Evolutionary conservation across 177 flowering plant species (phyloP), one percentile per base, ranked within the genome.

Genomic region (Vitis hybrid): DNA sequence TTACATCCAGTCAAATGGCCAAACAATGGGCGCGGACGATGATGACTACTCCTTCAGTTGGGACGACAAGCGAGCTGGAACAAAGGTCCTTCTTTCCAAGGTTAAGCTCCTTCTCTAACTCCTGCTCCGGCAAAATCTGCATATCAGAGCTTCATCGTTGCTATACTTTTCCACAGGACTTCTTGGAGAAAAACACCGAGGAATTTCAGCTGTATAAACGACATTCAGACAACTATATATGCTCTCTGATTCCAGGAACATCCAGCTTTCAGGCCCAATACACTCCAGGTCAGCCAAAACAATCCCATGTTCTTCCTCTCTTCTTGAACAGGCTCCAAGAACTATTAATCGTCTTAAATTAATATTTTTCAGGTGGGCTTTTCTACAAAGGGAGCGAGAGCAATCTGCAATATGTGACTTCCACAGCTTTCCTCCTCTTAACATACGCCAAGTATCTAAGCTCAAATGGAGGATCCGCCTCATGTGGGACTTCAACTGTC

Each of bases 41-140:
- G 95, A 87, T 70, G 93, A 81, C 73, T 88, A 80, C 80, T 86
- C 95, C 18, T 95, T 95, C 77, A 89, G 98, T 59, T 95, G 99
- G 98, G 98, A 95, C 62, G 92, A 93, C 80, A 95, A 95, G 78
- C 74, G 87, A 60, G 85, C 89, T 52, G 99, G 96, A 54, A 89
- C 97, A 51, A 95, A 89, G 67, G 69, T 95, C 75, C 89, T 95
- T 64, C 94, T 95, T 64, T 85, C 99, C 61, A 83, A 88, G 97
- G 97, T 91, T 65, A 11, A 11, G n/a, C 52, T 65, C 50, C n/a
- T 59, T 54, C 13, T 48, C 2, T 14, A 58, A 11, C 39, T n/a
- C 45, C 55, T 74, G 15, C 69, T 49, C 14, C 3, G 50, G 12
- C 21, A 55, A 17, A 51, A n/a, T 4, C 18, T n/a, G 11, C 17